A percentile compares a stretch with the other conserved stretches of the same genome.
These are phyloP conservation scores for Tuber umbilicatum DNA, from an alignment of 495 filamentous ascomycete species.

Conservation along the genomic window DNA sequence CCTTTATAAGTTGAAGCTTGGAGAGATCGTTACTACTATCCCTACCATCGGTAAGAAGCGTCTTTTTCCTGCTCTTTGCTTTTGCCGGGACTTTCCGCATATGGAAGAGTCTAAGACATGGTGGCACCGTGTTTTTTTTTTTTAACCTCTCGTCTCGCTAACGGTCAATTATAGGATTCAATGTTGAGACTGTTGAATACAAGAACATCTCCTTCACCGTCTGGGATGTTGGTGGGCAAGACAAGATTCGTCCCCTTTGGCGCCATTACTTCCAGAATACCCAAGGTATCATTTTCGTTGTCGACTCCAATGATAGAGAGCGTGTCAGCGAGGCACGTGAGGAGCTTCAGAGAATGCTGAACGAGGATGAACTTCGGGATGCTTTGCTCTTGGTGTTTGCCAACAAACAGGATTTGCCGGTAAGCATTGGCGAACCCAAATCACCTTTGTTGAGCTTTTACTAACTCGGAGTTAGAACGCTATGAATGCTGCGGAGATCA, in stretches of 20 bases:
- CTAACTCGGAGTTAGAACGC: conserved; percentile 61
- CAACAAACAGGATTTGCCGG: conserved; percentile 99
- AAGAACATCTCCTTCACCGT: conserved; percentile 99
- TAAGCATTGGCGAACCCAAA: conserved; percentile 48
- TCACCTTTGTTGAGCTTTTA: not conserved
- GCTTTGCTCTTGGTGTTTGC: conserved; percentile 96
- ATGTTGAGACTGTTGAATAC: conserved; percentile 99
- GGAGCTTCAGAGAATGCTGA: conserved; percentile 99
- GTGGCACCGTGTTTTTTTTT: not conserved
- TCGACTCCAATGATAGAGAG: conserved; percentile 99
- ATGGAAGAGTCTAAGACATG: not conserved
- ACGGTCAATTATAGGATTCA: conserved; percentile 64
- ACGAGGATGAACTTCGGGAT: conserved; percentile 98
- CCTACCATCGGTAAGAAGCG: conserved; percentile 89
- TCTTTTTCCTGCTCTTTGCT: conserved; percentile 9
- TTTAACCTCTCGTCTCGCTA: not conserved
- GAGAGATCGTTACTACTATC: conserved; percentile 99
- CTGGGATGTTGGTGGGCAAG: conserved; percentile 99
- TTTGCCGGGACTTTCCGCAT: not conserved
- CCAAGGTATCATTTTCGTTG: conserved; percentile 99
- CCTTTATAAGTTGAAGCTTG: conserved; percentile 99
- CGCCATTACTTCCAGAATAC: conserved; percentile 99
- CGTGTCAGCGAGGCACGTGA: conserved; percentile 98
- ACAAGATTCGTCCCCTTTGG: conserved; percentile 99
- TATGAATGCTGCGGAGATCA: conserved; percentile 99